Evolutionary conservation across 2,329 filamentous ascomycete species (phyloP), one percentile per base, ranked within the genome.

Genomic region (Xylariaceae sp.): DNA sequence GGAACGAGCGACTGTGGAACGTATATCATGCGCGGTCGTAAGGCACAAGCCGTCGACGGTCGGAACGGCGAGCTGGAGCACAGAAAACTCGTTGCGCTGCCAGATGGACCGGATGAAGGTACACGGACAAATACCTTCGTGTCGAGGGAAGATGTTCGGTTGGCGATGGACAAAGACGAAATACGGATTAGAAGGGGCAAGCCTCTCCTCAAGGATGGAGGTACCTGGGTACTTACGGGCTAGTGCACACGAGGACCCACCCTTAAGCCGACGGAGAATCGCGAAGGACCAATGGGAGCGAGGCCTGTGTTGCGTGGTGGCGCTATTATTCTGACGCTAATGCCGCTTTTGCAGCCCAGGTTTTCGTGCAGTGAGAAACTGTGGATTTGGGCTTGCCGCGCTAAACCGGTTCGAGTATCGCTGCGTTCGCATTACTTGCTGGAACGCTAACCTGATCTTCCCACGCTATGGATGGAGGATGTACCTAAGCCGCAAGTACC

Each of bases 11-110:
- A 64, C 58, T 60, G 57, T 63, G 61, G 56, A 59, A 55, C 57
- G 41, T 51, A 53, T 55, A 15, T 51, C 45, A 47, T 51, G 54
- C 23, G 13, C 52, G 41, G 35, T 6, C 41, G 44, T n/a, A 13
- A n/a, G 13, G 45, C 37, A 13, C 37, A 41, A 41, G 37, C 37
- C 37, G 62, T 64, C 52, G 39, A 47, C n/a, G 15, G 50, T 9
- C 9, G 8, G 35, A 48, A 18, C 50, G 56, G 63, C 34, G 51
- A 57, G 61, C 55, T 58, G 53, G 23, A 54, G 39, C 54, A 53
- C 48, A 57, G 55, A 55, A 54, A 50, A 62, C 61, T 65, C 53
- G 63, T 65, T 64, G 62, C 64, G 64, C 60, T 55, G 62, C 64
- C 64, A 65, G 57, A 64, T 47, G 56, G 37, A 13, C 8, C 37